Evolutionary conservation across 2,329 filamentous ascomycete species (phyloP), one percentile per base, ranked within the genome.

Genomic region (Camptophora hylomeconis): DNA sequence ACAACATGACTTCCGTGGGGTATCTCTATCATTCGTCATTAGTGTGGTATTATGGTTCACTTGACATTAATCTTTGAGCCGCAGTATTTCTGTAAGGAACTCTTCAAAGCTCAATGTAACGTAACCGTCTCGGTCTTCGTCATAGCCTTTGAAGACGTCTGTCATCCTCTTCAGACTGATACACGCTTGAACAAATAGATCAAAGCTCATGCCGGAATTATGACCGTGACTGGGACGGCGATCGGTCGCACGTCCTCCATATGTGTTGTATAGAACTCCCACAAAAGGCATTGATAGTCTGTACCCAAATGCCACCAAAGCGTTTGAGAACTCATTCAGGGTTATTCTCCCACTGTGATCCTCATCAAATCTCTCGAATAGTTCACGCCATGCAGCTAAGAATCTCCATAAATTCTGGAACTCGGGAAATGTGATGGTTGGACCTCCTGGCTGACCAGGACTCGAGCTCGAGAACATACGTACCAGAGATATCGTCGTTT

Each of bases 401-500:
- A 95, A 98, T 11, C 80, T 82, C 89, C 89, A 98, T 13, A 98
- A 66, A 11, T 83, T 87, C 51, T 86, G 92, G 56, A 98, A 98
- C 57, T 95, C 89, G 41, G 89, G 77, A 54, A 93, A 95, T 37
- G 80, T 84, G 52, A 98, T 92, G 34, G 79, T 81, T 59, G 95
- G 87, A 5, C 40, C 40, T 17, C 38, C 32, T n/a, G 36, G 34
- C 24, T 39, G 34, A 20, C 31, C 30, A 16, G 36, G 36, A 12
- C 40, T 36, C 6, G 41, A 38, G 15, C 31, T 40, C 17, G 38
- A 37, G 58, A 98, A 98, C 89, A 98, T 95, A 50, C 86, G 80
- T 44, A 98, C 94, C 86, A 98, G 94, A 82, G 95, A 93, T 49
- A 79, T 79, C 41, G 95, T 86, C 2, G 89, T 98, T 46, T 93